phyloP scores from a whole-genome alignment of 2,329 filamentous ascomycete species.

The Canariomyces notabilis region DNA sequence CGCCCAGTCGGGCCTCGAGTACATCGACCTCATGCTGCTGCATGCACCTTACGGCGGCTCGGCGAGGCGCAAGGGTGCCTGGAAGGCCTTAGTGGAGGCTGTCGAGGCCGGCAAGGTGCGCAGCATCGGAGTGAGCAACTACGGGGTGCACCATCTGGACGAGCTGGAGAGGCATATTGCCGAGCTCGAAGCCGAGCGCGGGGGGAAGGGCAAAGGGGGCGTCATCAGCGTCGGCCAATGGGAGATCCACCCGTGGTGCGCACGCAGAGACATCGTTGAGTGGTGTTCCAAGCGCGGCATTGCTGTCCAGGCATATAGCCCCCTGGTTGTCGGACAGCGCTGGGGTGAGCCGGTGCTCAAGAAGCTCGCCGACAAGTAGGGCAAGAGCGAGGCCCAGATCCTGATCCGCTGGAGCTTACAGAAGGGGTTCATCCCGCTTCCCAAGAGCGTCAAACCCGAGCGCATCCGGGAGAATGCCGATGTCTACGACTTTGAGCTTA shows the following conservation, averaged over 20 bases:
- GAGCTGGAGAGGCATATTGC: slow-evolving; percentile 55
- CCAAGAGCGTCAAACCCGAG: slow-evolving; percentile 56
- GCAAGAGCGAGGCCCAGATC: slow-evolving; percentile 70
- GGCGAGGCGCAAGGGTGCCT: slow-evolving; percentile 52
- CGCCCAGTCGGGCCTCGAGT: slow-evolving; percentile 55
- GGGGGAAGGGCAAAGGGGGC: slow-evolving; percentile 61
- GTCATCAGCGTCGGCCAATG: slow-evolving; percentile 80
- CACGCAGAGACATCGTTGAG: slow-evolving; percentile 68
- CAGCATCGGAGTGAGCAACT: slow-evolving; percentile 61
- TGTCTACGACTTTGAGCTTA: slow-evolving; percentile 57
- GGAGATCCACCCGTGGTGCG: slow-evolving; percentile 86
- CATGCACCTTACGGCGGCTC: slow-evolving; percentile 57
- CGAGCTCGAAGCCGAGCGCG: slow-evolving; percentile 56
- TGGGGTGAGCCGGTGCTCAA: slow-evolving; percentile 63
- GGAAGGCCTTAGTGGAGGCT: slow-evolving; percentile 59
- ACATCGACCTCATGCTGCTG: slow-evolving; percentile 63
- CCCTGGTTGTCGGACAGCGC: slow-evolving; percentile 62
- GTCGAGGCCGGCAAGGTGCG: slow-evolving; percentile 58
- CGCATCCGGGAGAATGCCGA: slow-evolving; percentile 60
- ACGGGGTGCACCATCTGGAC: slow-evolving; percentile 57
- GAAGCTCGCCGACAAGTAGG: slow-evolving; percentile 64
- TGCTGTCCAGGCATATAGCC: slow-evolving; percentile 59
- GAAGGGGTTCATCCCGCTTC: slow-evolving; percentile 63
- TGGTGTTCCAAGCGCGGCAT: slow-evolving; percentile 66
- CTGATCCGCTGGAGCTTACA: slow-evolving; percentile 78